Evolutionary conservation across 2,329 filamentous ascomycete species (phyloP).

Genomic region (Alternaria postmessia): DNA sequence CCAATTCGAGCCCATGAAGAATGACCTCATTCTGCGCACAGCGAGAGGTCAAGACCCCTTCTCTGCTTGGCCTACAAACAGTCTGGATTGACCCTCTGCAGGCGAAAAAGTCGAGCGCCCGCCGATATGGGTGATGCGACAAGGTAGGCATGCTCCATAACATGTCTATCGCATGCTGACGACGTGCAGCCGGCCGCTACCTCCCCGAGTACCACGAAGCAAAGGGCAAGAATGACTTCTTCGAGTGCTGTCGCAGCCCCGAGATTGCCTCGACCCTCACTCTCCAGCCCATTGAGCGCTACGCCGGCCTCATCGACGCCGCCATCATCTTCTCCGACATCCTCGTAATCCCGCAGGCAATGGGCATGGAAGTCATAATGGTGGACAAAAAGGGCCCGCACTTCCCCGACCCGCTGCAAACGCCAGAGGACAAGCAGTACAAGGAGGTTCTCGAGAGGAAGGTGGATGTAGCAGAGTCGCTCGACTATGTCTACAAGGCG

Average conservation of each 20-base stretch:
- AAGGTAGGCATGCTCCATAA: constrained; percentile 67
- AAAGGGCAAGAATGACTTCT: constrained; percentile 91
- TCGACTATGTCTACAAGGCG: constrained; percentile 95
- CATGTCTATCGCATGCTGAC: constrained; percentile 20
- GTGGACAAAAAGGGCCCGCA: constrained; percentile 95
- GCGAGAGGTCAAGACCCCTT: constrained; percentile 75
- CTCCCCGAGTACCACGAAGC: constrained; percentile 97
- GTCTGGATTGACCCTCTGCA: constrained; percentile 51
- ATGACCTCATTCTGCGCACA: constrained; percentile 89
- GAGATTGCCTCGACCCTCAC: constrained; percentile 94
- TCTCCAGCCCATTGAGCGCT: constrained; percentile 93
- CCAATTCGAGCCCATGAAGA: constrained; percentile 84
- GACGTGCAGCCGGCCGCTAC: constrained; percentile 81
- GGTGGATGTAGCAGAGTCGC: constrained; percentile 83
- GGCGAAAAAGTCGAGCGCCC: constrained; percentile 91
- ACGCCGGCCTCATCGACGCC: constrained; percentile 87
- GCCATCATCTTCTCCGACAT: constrained; percentile 99
- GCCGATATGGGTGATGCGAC: constrained; percentile 99
- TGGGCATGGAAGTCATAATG: constrained; percentile 99
- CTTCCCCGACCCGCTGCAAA: constrained; percentile 84
- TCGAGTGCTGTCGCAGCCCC: constrained; percentile 93
- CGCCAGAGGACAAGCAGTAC: constrained; percentile 85
- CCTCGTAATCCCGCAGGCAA: constrained; percentile 93
- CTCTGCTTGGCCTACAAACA: not conserved
- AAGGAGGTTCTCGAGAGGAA: constrained; percentile 74